phyloP scores from a whole-genome alignment of 2,329 filamentous ascomycete genomes.

The Cladosporium sp. region DNA sequence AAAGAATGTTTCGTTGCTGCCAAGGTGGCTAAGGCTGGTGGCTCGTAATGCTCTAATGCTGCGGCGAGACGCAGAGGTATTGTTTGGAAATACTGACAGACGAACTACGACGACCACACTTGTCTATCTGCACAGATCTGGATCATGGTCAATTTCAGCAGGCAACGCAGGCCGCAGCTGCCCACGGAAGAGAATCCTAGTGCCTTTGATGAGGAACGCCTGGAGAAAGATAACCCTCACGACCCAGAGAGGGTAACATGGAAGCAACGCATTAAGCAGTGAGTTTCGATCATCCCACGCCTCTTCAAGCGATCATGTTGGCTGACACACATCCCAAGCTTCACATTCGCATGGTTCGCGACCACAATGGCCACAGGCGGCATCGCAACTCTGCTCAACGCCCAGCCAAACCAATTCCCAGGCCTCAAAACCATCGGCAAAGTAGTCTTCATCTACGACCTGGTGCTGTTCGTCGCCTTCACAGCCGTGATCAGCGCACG shows the following conservation, averaged over 20 bases:
- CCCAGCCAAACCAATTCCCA: constrained; percentile 47
- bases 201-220: not conserved
- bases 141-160: constrained; percentile 2
- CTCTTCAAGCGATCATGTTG: not conserved
- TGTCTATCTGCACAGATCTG: not conserved
- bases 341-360: constrained; percentile 52
- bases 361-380: constrained; percentile 52
- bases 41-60: not conserved
- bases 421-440: constrained; percentile 54
- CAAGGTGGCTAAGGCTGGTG: not conserved
- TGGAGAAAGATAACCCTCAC: constrained; percentile 15
- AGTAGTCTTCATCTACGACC: constrained; percentile 52
- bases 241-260: constrained; percentile 10
- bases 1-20: not conserved
- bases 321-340: constrained; percentile 29
- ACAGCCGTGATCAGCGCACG: constrained; percentile 40
- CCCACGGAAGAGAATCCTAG: not conserved
- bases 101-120: not conserved
- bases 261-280: constrained; percentile 22
- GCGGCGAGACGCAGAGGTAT: not conserved
- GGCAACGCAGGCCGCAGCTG: not conserved
- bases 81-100: not conserved
- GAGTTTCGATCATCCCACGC: not conserved
- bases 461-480: constrained; percentile 47
- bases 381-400: constrained; percentile 46